A percentile compares a stretch with the other conserved stretches of the same genome.
Conservation (phyloP, 805 yeast species). For the Wickerhamiella dianesei region DNA sequence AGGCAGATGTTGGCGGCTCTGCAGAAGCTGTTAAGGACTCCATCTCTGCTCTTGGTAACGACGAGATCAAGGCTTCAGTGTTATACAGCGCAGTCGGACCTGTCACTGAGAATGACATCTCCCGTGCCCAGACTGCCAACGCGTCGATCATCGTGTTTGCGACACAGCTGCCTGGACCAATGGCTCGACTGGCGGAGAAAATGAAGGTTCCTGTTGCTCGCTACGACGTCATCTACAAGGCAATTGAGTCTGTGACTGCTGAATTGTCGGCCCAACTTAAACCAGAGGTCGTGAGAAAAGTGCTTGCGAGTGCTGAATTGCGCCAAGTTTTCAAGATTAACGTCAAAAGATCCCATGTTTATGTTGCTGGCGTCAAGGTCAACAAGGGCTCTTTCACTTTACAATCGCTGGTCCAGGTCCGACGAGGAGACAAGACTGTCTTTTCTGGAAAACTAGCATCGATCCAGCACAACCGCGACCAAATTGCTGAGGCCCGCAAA, state of each 20-base stretch:
- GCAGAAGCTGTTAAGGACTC: constrained; percentile 85
- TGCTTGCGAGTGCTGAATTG: constrained; percentile 51
- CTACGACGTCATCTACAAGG: constrained; percentile 72
- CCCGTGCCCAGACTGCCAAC: constrained; percentile 52
- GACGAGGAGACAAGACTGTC: constrained; percentile 36
- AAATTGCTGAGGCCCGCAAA: constrained; percentile 59
- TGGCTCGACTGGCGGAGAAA: constrained; percentile 42
- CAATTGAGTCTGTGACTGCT: constrained; percentile 70
- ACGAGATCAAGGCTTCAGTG: constrained; percentile 60
- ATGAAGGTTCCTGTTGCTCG: constrained; percentile 44
- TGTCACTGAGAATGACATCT: constrained; percentile 53
- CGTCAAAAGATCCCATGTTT: constrained; percentile 34
- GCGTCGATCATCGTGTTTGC: constrained; percentile 75
- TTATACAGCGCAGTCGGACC: constrained; percentile 67
- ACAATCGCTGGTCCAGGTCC: constrained; percentile 43
- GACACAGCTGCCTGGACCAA: constrained; percentile 50
- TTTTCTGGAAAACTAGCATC: constrained; percentile 53
- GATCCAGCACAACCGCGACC: constrained; percentile 71
- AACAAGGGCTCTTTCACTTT: constrained; percentile 51
- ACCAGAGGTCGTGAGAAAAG: constrained; percentile 54
- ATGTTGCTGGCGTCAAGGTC: constrained; percentile 83
- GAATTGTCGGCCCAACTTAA: constrained; percentile 45
- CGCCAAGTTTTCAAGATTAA: constrained; percentile 62
- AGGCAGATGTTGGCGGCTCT: constrained; percentile 90
- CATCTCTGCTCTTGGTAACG: constrained; percentile 71